These are phyloP conservation scores for Calvatia gigantea DNA, from an alignment of 768 basidiomycete species.

Conservation along the genomic window DNA sequence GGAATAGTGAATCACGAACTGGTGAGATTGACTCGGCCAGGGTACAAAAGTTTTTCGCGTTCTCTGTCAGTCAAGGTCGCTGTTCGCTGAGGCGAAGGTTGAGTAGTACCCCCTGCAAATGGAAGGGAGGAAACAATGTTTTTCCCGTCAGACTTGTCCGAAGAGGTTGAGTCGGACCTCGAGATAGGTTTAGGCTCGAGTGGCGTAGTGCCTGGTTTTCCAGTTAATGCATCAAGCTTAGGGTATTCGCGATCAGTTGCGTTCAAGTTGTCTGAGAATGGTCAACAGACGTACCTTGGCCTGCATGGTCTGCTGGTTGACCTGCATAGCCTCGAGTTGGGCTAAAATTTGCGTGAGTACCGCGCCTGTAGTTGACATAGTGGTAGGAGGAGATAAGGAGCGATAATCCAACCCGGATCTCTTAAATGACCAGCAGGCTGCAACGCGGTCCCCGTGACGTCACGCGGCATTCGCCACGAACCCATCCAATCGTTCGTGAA, in stretches of 20 bases:
- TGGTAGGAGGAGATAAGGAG: constrained; percentile 2
- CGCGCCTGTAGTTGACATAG: constrained; percentile 49
- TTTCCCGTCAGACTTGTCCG: constrained; percentile 14
- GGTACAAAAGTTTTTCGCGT: constrained; percentile 74
- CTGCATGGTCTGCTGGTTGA: constrained; percentile 74
- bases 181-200: constrained; percentile 30
- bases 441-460: constrained; percentile 10
- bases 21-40: constrained; percentile 77
- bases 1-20: constrained; percentile 47
- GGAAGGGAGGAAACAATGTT: constrained; percentile 9
- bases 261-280: neutral
- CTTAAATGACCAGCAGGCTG: neutral
- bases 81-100: constrained; percentile 7
- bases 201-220: constrained; percentile 18
- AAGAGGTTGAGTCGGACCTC: constrained; percentile 21
- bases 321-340: constrained; percentile 67
- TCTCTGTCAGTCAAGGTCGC: constrained; percentile 47
- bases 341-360: constrained; percentile 68
- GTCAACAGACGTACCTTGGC: constrained; percentile 55
- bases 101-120: constrained; percentile 16
- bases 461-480: neutral
- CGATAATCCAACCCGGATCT: constrained; percentile 5
- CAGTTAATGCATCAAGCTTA: constrained; percentile 51
- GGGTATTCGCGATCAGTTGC: neutral
- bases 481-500: too few species aligned